A percentile compares a stretch with the other conserved stretches of the same genome.
Conservation (phyloP, 2,329 filamentous ascomycete genomes). For the Colletotrichum tabaci region DNA sequence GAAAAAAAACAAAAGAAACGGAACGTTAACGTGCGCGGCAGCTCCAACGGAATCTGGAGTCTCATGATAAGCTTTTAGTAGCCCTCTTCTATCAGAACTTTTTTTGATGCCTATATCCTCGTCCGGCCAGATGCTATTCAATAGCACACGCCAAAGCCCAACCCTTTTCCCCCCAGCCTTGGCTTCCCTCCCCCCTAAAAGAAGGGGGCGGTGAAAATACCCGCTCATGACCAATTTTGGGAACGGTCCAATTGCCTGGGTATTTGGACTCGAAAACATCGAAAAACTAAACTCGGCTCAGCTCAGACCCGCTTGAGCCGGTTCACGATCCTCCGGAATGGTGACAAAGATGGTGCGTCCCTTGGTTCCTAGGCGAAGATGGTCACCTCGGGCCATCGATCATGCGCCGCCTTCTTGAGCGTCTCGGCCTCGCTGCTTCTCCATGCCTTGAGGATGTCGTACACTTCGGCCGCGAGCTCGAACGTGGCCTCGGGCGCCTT, state of each 20-base stretch:
- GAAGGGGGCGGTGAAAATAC: not conserved
- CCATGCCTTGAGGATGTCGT: slow-evolving; percentile 63
- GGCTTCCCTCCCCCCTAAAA: slow-evolving; percentile 8
- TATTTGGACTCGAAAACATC: slow-evolving; percentile 14
- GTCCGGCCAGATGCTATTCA: slow-evolving; percentile 3
- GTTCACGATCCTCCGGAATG: not conserved
- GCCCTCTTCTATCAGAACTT: slow-evolving; percentile 40
- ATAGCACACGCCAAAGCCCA: not conserved
- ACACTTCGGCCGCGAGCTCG: slow-evolving; percentile 67
- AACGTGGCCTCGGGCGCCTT: slow-evolving; percentile 65
- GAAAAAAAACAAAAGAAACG: not conserved
- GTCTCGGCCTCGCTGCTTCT: slow-evolving; percentile 63
- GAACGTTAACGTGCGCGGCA: not conserved
- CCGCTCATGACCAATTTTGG: slow-evolving; percentile 5
- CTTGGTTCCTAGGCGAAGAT: slow-evolving; percentile 54
- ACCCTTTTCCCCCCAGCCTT: slow-evolving; percentile 14
- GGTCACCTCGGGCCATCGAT: slow-evolving; percentile 67
- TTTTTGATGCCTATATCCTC: slow-evolving; percentile 36
- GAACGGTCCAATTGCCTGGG: slow-evolving; percentile 3
- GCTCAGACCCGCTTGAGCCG: slow-evolving; percentile 4
- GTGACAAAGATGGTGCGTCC: not conserved
- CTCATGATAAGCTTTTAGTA: slow-evolving; percentile 37
- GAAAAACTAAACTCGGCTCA: not conserved
- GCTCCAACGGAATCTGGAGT: slow-evolving; percentile 26
- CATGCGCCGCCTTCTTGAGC: slow-evolving; percentile 64